These are phyloP conservation scores for Serendipita sp. DNA, from an alignment of 768 basidiomycete genomes.

Conservation along the genomic window DNA sequence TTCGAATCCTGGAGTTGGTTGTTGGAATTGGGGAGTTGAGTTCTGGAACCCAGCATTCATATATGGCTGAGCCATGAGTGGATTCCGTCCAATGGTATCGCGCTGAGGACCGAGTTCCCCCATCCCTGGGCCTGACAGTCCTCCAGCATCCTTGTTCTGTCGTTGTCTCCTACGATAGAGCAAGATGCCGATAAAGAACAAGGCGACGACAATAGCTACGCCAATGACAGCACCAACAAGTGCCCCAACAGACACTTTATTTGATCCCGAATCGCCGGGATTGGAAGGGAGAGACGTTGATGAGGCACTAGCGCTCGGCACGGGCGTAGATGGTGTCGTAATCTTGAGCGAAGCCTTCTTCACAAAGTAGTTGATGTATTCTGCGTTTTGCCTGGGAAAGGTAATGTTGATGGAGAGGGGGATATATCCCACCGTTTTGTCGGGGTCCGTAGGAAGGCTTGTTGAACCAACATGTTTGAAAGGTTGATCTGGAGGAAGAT, in stretches of 20 bases:
- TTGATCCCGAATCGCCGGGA: too few relatives aligned
- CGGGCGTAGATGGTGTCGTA: not conserved
- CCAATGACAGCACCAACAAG: not conserved
- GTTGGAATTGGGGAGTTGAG: too few relatives aligned
- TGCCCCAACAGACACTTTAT: not conserved
- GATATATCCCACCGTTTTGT: not conserved
- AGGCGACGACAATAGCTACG: not conserved
- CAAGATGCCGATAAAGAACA: not conserved
- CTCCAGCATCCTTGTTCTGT: not conserved
- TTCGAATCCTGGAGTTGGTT: too few relatives aligned
- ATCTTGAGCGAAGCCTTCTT: not conserved
- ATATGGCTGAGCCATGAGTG: too few relatives aligned
- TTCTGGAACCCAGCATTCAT: too few relatives aligned
- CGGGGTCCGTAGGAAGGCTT: not conserved
- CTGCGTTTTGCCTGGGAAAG: not conserved
- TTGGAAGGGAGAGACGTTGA: not conserved
- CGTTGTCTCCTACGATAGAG: not conserved
- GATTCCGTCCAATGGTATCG: too few relatives aligned
- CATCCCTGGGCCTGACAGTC: not conserved
- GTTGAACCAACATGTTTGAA: not conserved
- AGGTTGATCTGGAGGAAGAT: not conserved
- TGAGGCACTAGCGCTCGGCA: not conserved
- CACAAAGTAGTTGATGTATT: not conserved
- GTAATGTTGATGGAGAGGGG: not conserved
- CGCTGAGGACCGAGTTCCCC: too few relatives aligned